Evolutionary conservation across 192 early-diverging fungal species (phyloP), one percentile per base, ranked within the genome.

Genomic region (Lobosporangium transversale): DNA sequence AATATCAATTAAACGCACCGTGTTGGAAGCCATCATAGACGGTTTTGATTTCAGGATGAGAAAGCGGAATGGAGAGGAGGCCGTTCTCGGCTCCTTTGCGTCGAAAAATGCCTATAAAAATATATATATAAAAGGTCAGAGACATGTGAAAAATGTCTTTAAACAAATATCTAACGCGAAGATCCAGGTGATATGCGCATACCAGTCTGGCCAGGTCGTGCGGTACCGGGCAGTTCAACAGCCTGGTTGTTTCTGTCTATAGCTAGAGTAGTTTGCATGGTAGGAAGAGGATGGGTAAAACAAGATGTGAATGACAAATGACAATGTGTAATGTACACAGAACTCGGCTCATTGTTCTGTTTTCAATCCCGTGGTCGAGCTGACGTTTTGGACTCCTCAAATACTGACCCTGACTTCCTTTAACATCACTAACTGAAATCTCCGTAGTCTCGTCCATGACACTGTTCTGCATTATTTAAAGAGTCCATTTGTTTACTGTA

Each of bases 201-300:
- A 87, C 85, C 85, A 2, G 87, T 85, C 65, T 85, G 81, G n/a
- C 87, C 87, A 43, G 81, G 80, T 20, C 79, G 65, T 50, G 75
- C 63, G 8, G 79, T 75, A 24, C 78, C 73, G 5, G 87, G 87
- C 9, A 88, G 43, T 51, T 86, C 87, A 23, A 82, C 64, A 6
- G 79, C 49, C 50, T 84, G 85, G 15, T 54, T 58, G 56, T 81
- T 62, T 27, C 60, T 56, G 62, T 80, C 79, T 42, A 84, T 44
- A 11, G 75, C 36, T 62, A 66, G 56, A 3, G 20, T 66, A 20
- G 12, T 2, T 32, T 24, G 20, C 33, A 4, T 40, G 44, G 36
- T 27, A 56, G 18, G 7, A 33, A 30, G 14, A 8, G 24, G 43
- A 43, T 12, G 27, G 31, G 33, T 6, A 21, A 44, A n/a, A n/a